Base-by-base conservation (phyloP, 2,329 filamentous ascomycete species). In the Fusarium mexicanum region DNA sequence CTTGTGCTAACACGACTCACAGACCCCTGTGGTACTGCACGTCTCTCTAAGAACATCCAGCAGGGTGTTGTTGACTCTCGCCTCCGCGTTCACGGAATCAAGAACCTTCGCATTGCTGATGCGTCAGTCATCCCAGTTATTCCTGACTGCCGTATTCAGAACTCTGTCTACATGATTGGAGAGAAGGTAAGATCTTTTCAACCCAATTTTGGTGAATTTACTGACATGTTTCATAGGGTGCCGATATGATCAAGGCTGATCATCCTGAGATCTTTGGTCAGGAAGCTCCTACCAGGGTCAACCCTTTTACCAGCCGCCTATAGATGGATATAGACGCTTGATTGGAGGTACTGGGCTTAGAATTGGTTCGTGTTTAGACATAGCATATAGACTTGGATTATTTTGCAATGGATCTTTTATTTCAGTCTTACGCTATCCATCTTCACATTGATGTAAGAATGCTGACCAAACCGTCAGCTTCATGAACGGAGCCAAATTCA, bases 121-220 rank as follows among this genome's bases (percentile, higher is more conserved):
- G 88, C 88, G 1, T 89, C 86, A 0, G 79, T 89, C 29, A 86
- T 90, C 22, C 89, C 88, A 0, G 83, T 89, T 79, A 90, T 85
- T 80, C 88, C 77, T 69, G 89, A 84, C 84, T 88, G 81, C 51
- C 85, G 88, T 5, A 90, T 90, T 60, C 89, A 91, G 78, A 90
- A 89, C 74, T 85, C 87, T 5, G 89, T 91, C 8, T 91, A 91
- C 75, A 89, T 88, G 86, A 78, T 90, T 67, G 89, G 83, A 24
- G 89, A 91, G 77, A 91, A 87, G 83, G 83, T 44, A 1, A 46
- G 40, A 29, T 3, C 4, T 9, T 5, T 10, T 24, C 3, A 2
- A 1, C 5, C 3, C n/a, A 3, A 12, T 13, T 9, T 1, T 17
- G 2, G 1, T 58, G 14, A 3, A 5, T 20, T 14, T 0, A 18